A percentile compares a stretch with the other conserved stretches of the same genome.
phyloP scores from a whole-genome alignment of 139 green algal species.

The Auxenochlorella pyrenoidosa region DNA sequence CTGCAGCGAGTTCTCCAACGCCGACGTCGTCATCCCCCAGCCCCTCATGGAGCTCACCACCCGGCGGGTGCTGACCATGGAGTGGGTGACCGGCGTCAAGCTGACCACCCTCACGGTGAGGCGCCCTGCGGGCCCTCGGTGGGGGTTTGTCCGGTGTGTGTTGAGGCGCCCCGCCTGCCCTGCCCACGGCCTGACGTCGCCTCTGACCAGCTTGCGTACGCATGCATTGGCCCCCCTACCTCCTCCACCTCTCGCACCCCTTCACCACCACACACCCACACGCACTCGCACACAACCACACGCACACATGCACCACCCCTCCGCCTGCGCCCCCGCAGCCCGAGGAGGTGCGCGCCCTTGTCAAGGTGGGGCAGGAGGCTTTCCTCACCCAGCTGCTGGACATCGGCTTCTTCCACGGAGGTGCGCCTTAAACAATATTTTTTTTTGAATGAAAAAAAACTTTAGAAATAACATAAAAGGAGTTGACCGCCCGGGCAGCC shows the following conservation, averaged over 20 bases:
- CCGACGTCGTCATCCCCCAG: constrained; percentile 71
- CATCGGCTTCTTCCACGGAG: constrained; percentile 89
- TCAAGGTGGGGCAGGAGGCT: constrained; percentile 84
- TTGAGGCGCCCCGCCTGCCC: too few relatives aligned
- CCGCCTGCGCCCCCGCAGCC: not conserved
- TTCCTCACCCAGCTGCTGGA: constrained; percentile 97
- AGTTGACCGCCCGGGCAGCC: too few relatives aligned
- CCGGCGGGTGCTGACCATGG: constrained; percentile 84
- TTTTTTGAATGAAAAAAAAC: too few relatives aligned
- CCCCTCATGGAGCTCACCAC: constrained; percentile 68
- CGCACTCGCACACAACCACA: too few relatives aligned
- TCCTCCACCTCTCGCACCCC: too few relatives aligned
- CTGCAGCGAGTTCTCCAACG: constrained; percentile 47
- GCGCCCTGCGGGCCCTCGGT: not conserved
- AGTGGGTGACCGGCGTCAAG: constrained; percentile 94
- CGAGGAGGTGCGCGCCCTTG: constrained; percentile 76
- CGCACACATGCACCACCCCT: not conserved
- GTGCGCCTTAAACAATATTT: not conserved
- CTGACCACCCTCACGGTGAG: constrained; percentile 75
- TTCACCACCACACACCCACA: not conserved
- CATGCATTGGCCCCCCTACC: not conserved
- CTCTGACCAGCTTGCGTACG: too few relatives aligned
- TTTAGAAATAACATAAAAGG: too few relatives aligned
- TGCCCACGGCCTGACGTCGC: too few relatives aligned
- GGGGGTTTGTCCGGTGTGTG: not conserved